Base-by-base conservation (phyloP, 1,284 basidiomycete species). In the Sporisorium scitamineum region DNA sequence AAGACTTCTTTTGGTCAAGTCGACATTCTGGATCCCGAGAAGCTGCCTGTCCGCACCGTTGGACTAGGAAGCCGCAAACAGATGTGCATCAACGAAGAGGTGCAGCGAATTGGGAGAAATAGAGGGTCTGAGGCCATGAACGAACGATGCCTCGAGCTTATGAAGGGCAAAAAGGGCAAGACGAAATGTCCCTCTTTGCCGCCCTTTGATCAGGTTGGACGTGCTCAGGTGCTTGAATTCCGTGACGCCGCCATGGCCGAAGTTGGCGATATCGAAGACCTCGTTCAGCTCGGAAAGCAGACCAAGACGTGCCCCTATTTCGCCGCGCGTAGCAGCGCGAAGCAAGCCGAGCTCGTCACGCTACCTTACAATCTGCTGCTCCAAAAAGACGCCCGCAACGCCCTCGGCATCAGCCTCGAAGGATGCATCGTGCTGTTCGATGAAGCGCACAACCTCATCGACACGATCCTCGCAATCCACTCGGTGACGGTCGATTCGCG, bases 291-390 rank as follows among this genome's bases (percentile, higher is more conserved):
- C 5, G 95, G 96, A 86, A 82, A 88, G 87, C 82, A 87, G 47
- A 87, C 89, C 5, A 88, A 91, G 53, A 91, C 90, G 2, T 99
- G 97, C 84, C 94, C 95, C 0, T 99, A 99, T 86, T 99, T 97
- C 86, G 94, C 92, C 3, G 92, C 94, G 5, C 88, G 96, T 51
- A 88, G 90, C 57, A 94, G 94, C 10, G 93, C 97, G 55, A 90
- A 92, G 54, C 92, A 95, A 84, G 94, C 96, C 31, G 92, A 98
- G 92, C 88, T 98, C 1, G 91, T 98, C 11, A 92, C 93, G 0
- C 87, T 98, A 4, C 97, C 96, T 0, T 99, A 99, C 86, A 97
- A 97, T 83, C 90, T 99, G 11, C 88, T 99, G 0, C 87, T 99
- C 9, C 93, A 94, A 73, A 92, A 90, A 76, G 89, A 90, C 3